Conservation (phyloP, 768 basidiomycete species). For the Tremella yokohamensis region DNA sequence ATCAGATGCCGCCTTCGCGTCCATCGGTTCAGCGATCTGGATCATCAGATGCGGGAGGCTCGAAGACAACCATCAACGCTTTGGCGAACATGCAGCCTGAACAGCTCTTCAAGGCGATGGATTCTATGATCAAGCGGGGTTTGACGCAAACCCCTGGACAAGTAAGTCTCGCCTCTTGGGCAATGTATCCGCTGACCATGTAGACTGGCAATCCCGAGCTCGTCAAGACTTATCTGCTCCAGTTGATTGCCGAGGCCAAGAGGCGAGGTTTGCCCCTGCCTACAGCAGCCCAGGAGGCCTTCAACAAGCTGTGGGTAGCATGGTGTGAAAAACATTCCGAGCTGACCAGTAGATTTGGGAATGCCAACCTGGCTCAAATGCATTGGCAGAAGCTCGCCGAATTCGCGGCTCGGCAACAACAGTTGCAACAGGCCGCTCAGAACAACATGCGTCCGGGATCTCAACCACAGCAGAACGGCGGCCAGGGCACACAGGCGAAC, state of each 20-base stretch:
- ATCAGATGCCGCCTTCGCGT: conserved; percentile 9
- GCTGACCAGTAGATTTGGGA: neutral
- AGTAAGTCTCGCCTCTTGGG: no score
- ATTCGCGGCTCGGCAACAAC: conserved; percentile 19
- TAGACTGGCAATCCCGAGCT: conserved; percentile 8
- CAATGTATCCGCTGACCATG: neutral
- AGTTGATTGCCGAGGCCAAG: conserved; percentile 23
- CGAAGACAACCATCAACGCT: conserved; percentile 11
- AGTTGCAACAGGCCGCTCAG: conserved; percentile 3
- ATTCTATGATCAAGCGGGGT: conserved; percentile 1
- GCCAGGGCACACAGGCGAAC: conserved; percentile 24
- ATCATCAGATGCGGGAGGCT: conserved; percentile 4
- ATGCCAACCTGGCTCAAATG: neutral
- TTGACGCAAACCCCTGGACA: no score
- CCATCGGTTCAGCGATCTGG: conserved; percentile 10
- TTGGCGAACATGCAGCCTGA: conserved; percentile 3
- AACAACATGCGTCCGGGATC: conserved; percentile 1
- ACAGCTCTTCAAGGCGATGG: neutral
- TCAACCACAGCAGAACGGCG: conserved; percentile 12
- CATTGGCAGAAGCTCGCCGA: conserved; percentile 14
- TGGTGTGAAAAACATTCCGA: neutral
- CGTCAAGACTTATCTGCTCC: conserved; percentile 13
- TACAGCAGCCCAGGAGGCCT: conserved; percentile 1
- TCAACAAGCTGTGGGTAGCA: conserved; percentile 12
- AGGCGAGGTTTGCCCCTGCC: conserved; percentile 11